Percentiles rank a stretch among this genome's conserved stretches.
Evolutionary conservation across 208 protist species (phyloP).

Genomic region (Tritrichomonas musculus): DNA sequence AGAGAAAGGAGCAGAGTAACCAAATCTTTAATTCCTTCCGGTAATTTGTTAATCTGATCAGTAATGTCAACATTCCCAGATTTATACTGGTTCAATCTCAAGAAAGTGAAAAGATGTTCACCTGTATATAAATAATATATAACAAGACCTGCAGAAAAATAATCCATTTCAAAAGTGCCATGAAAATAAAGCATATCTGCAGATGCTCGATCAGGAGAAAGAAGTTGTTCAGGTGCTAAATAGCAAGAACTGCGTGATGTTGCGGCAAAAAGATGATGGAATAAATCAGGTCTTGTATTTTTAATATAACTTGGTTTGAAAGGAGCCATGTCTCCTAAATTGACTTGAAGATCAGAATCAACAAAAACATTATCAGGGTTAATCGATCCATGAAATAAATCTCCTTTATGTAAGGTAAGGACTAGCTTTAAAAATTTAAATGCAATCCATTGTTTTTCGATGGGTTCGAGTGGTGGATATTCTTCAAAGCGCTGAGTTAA

Average conservation of each 20-base stretch:
- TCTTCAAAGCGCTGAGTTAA: not conserved
- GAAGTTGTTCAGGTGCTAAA: not conserved
- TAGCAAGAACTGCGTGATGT: not conserved
- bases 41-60: not conserved
- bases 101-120: not conserved
- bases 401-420: not conserved
- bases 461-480: not conserved
- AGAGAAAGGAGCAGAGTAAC: not conserved
- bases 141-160: not conserved
- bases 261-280: not conserved
- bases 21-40: not conserved
- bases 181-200: not conserved
- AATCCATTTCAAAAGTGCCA: not conserved
- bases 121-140: constrained; percentile 17
- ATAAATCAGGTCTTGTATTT: not conserved
- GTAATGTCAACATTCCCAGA: not conserved
- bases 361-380: not conserved
- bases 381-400: not conserved
- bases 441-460: constrained; percentile 18
- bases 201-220: too few species aligned
- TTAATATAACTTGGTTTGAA: constrained; percentile 1
- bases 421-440: not conserved
- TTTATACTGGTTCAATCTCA: not conserved
- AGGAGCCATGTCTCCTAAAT: not conserved
- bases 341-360: not conserved